A percentile compares a stretch with the other conserved stretches of the same genome.
Conservation (phyloP, 768 basidiomycete genomes). For the Tylopilus sp. region DNA sequence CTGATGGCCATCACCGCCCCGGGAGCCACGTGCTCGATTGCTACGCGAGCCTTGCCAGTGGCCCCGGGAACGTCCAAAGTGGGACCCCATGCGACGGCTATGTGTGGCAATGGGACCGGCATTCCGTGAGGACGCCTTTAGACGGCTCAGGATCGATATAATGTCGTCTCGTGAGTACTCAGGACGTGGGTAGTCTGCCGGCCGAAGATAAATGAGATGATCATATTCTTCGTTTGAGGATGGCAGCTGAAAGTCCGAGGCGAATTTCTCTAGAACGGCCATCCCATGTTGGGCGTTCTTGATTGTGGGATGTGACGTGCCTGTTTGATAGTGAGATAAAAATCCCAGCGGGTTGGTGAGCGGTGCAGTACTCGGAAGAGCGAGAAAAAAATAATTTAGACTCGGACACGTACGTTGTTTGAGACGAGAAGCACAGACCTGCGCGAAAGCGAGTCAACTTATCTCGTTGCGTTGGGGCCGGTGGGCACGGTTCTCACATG, state of each 20-base stretch:
- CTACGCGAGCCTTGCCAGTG: slow-evolving; percentile 12
- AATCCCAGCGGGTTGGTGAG: slow-evolving; percentile 5
- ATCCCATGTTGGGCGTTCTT: slow-evolving; percentile 54
- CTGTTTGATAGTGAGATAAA: slow-evolving; percentile 38
- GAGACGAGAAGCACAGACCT: slow-evolving; percentile 65
- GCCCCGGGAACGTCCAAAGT: slow-evolving; percentile 7
- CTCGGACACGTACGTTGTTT: slow-evolving; percentile 51
- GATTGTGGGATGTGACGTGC: slow-evolving; percentile 76
- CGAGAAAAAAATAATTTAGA: slow-evolving; percentile 2
- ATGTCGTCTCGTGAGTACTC: slow-evolving; percentile 53
- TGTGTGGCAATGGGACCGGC: slow-evolving; percentile 9
- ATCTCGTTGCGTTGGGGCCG: not conserved
- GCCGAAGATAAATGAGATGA: slow-evolving; percentile 42
- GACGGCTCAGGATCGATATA: slow-evolving; percentile 46
- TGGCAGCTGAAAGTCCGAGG: slow-evolving; percentile 56
- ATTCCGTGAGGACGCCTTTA: slow-evolving; percentile 33
- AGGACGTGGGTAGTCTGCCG: slow-evolving; percentile 37
- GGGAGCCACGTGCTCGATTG: slow-evolving; percentile 19
- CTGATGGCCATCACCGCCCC: slow-evolving; percentile 16
- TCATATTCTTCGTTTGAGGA: slow-evolving; percentile 61
- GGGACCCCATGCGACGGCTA: slow-evolving; percentile 4
- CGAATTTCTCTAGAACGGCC: slow-evolving; percentile 62
- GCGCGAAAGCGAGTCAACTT: slow-evolving; percentile 18
- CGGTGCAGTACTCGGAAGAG: slow-evolving; percentile 1
- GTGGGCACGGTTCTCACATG: slow-evolving; percentile 45